A percentile compares a stretch with the other conserved stretches of the same genome.
These are phyloP conservation scores for Anthostomella pinea DNA, from an alignment of 2,329 filamentous ascomycete genomes.

Conservation along the genomic window DNA sequence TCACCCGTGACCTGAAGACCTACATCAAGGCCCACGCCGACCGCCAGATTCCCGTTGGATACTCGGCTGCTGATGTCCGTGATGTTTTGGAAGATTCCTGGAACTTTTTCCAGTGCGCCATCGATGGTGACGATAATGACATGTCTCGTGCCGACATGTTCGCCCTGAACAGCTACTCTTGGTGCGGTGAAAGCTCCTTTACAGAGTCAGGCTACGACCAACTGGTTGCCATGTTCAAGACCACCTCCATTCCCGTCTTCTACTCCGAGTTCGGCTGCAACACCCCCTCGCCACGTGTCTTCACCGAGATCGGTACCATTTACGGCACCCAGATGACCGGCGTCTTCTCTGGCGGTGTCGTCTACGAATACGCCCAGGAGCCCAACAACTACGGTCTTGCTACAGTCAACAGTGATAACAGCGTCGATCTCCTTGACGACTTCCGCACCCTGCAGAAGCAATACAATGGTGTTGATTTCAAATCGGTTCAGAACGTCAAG, in stretches of 20 bases:
- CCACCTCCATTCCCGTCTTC: conserved; percentile 70
- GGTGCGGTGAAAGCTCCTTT: conserved; percentile 65
- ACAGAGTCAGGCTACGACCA: conserved; percentile 60
- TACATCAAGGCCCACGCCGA: conserved; percentile 71
- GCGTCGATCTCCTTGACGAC: conserved; percentile 58
- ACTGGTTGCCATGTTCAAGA: conserved; percentile 63
- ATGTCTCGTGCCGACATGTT: conserved; percentile 70
- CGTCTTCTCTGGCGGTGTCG: conserved; percentile 71
- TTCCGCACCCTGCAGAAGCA: conserved; percentile 73
- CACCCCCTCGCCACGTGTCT: conserved; percentile 64
- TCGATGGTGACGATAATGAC: conserved; percentile 51
- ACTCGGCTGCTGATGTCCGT: conserved; percentile 78
- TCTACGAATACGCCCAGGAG: conserved; percentile 80
- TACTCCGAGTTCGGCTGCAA: conserved; percentile 84
- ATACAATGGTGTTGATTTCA: conserved; percentile 72
- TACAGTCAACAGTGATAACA: conserved; percentile 54
- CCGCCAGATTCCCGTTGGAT: conserved; percentile 71
- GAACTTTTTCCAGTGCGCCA: conserved; percentile 71
- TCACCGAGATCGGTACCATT: conserved; percentile 71
- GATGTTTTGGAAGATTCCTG: conserved; percentile 69
- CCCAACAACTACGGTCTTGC: conserved; percentile 65
- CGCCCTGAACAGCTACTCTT: conserved; percentile 75
- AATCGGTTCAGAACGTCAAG: conserved; percentile 61
- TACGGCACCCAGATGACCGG: conserved; percentile 68
- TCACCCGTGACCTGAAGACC: conserved; percentile 76